Evolutionary conservation across 129 eudicot genomes (phyloP).

Genomic region (Arctium minus): DNA sequence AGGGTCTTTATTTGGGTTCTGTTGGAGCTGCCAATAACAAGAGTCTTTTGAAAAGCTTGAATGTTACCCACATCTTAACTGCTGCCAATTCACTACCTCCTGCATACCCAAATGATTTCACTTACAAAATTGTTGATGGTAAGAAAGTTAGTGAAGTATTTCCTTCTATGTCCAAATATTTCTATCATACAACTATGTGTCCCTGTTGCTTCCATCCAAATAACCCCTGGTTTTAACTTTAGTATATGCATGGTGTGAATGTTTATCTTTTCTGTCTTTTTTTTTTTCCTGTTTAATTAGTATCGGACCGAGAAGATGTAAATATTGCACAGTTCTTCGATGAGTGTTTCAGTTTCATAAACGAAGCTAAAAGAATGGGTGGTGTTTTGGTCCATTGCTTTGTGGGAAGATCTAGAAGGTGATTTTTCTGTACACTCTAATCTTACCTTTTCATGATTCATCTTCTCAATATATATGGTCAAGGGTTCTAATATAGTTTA

Average conservation of each 20-base stretch:
- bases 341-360: constrained; percentile 74
- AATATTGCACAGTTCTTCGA: constrained; percentile 58
- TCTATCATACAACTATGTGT: background rate
- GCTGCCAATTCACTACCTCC: constrained; percentile 51
- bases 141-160: constrained; percentile 12
- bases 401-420: constrained; percentile 94
- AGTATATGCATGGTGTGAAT: background rate
- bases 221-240: no score
- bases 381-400: constrained; percentile 93
- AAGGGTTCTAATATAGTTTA: background rate
- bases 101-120: constrained; percentile 57
- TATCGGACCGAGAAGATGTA: constrained; percentile 51
- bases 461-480: background rate
- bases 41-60: constrained; percentile 57
- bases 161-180: background rate
- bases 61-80: constrained; percentile 74
- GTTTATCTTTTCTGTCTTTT: background rate
- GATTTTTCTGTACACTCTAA: background rate
- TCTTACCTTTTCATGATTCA: background rate
- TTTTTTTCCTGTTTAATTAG: constrained; percentile 34
- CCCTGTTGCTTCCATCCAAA: background rate
- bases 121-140: constrained; percentile 60
- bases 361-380: constrained; percentile 61
- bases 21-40: constrained; percentile 79
- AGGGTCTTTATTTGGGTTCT: constrained; percentile 93